Conservation (phyloP, 371 early-diverging fungal species). For the Mucor racemosus region DNA sequence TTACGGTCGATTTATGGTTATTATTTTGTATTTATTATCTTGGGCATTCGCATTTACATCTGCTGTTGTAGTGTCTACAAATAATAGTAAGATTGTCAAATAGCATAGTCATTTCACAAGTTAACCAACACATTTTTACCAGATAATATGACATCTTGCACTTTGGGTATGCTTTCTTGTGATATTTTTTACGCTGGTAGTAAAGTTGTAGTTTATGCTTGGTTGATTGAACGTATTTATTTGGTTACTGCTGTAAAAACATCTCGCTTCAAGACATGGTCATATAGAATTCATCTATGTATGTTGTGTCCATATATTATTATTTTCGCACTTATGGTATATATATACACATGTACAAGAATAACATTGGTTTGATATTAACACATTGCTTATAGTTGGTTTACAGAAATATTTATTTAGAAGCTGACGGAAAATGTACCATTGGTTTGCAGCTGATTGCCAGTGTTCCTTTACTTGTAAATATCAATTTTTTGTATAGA, state of each 20-base stretch:
- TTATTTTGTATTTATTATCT: conserved; percentile 38
- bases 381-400: conserved; percentile 30
- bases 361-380: background rate
- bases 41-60: conserved; percentile 49
- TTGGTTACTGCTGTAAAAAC: conserved; percentile 53
- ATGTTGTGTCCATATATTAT: conserved; percentile 52
- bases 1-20: conserved; percentile 47
- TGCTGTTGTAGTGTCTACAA: conserved; percentile 48
- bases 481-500: background rate
- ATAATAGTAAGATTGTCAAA: conserved; percentile 35
- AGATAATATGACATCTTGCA: conserved; percentile 53
- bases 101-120: background rate
- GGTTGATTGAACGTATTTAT: conserved; percentile 55
- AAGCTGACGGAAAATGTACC: conserved; percentile 47
- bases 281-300: conserved; percentile 52
- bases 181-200: conserved; percentile 57
- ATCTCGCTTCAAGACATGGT: conserved; percentile 40
- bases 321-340: conserved; percentile 56
- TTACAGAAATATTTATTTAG: conserved; percentile 49
- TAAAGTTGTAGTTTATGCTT: conserved; percentile 53
- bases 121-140: background rate
- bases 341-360: background rate
- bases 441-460: conserved; percentile 56
- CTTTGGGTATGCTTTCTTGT: conserved; percentile 51
- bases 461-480: conserved; percentile 53